Conservation (phyloP, 768 basidiomycete species). For the Symmetrospora coprosmae region DNA sequence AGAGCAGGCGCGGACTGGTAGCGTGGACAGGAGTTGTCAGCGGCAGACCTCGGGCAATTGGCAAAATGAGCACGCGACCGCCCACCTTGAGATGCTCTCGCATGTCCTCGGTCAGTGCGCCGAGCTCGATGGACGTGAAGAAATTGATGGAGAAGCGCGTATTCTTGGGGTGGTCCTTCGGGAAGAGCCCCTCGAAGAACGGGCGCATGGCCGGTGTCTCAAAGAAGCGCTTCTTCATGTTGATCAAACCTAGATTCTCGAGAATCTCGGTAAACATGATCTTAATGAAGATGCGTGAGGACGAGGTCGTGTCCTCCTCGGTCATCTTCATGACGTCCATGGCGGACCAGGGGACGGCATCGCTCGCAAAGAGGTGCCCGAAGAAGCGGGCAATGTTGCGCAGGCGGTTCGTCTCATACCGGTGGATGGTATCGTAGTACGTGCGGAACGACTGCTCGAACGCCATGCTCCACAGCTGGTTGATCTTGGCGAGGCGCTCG, state of each 20-base stretch:
- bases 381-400: conserved; percentile 96
- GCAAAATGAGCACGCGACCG: too few species aligned
- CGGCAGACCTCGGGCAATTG: conserved; percentile 39
- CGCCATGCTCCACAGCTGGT: conserved; percentile 80
- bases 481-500: conserved; percentile 91
- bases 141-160: conserved; percentile 57
- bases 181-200: conserved; percentile 75
- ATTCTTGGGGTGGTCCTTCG: conserved; percentile 87
- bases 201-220: conserved; percentile 66
- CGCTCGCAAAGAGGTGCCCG: conserved; percentile 72
- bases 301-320: conserved; percentile 93
- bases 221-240: conserved; percentile 64
- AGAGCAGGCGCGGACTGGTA: conserved; percentile 14
- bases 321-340: conserved; percentile 78
- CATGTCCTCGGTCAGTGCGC: conserved; percentile 86
- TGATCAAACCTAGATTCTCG: conserved; percentile 81
- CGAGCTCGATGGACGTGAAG: conserved; percentile 86
- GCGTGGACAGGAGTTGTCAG: background rate
- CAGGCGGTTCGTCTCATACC: conserved; percentile 94
- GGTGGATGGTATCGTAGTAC: conserved; percentile 93
- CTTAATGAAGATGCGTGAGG: conserved; percentile 91
- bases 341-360: conserved; percentile 77
- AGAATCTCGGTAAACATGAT: conserved; percentile 90
- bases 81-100: conserved; percentile 71
- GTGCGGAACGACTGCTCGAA: conserved; percentile 73